Base-by-base conservation (phyloP, 2,329 filamentous ascomycete species). In the Neoarthrinium moseri region DNA sequence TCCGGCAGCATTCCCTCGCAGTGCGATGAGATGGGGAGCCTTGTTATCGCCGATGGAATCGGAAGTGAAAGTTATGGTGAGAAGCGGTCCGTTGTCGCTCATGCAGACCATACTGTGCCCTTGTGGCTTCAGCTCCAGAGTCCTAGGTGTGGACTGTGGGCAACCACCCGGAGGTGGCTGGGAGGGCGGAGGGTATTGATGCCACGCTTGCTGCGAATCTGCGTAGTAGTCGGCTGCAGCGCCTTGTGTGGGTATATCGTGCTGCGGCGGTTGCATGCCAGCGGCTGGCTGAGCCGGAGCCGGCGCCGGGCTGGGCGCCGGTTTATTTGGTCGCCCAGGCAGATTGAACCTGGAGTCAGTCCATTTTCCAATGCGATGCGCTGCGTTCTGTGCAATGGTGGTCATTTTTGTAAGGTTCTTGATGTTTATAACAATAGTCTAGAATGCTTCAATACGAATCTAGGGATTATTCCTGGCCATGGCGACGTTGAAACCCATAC, bases 81-180 rank as follows among this genome's bases (percentile, higher is more conserved):
- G 34, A 7, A 51, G 37, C 4, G 49, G 38, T 17, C 47, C 43
- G 22, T 32, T 8, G 12, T 18, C 6, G 5, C 26, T 36, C 2
- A 27, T 18, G 13, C 43, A 48, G 8, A 49, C 47, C 49, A 49
- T 49, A n/a, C 12, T 45, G 41, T 51, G 49, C 11, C 49, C 49
- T 11, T 41, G 21, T 8, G 44, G 47, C 13, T 21, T 43, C 3
- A 52, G 32, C 8, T 52, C 50, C 8, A 52, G 40, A 1, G 39
- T 49, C 13, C 20, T 37, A 3, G 43, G 43, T 13, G 34, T n/a
- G 2, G 39, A 20, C 23, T 41, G 38, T n/a, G 17, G 5, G 10
- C 24, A 11, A 2, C 24, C 18, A 11, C 17, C 35, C 4, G 2
- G 22, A 17, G 22, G 37, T n/a, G 26, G 26, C 26, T 29, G 26